Percentiles rank a stretch among this genome's conserved stretches.
Conservation (phyloP, 2,329 filamentous ascomycete species). For the Colletotrichum spinosum region DNA sequence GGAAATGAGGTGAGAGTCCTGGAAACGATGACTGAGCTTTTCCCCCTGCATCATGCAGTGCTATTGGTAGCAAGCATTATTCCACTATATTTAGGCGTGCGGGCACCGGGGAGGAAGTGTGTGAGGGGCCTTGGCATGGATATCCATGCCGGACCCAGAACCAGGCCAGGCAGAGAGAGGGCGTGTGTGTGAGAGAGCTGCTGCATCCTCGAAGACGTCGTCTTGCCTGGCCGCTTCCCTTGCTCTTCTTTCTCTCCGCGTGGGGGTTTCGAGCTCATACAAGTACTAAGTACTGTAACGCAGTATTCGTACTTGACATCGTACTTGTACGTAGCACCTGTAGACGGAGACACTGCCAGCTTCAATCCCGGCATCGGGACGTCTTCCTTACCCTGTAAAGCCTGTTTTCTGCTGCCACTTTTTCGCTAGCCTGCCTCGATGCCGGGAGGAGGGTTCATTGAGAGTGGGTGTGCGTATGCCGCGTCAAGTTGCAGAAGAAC, state of each 20-base stretch:
- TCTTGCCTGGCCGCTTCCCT: no score
- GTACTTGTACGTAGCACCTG: no score
- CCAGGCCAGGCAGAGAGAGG: no score
- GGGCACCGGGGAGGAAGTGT: constrained; percentile 4
- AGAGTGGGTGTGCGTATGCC: constrained; percentile 5
- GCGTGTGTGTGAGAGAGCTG: no score
- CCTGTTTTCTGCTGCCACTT: background rate
- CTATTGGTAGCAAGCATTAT: constrained; percentile 30
- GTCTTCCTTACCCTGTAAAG: no score
- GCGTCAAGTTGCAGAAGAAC: background rate
- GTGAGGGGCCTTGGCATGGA: constrained; percentile 22
- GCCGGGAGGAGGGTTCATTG: constrained; percentile 12
- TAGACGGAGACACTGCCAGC: no score
- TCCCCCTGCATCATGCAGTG: constrained; percentile 37
- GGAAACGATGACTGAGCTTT: constrained; percentile 22
- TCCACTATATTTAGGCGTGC: constrained; percentile 36
- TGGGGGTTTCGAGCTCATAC: constrained; percentile 7
- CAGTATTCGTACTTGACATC: no score
- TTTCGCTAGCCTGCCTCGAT: background rate
- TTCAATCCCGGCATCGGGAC: no score
- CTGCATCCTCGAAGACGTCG: no score
- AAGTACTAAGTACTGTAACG: no score
- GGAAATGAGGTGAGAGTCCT: constrained; percentile 26
- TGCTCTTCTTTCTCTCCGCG: constrained; percentile 8
- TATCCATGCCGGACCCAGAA: constrained; percentile 28